Conservation (phyloP, 306 rosid genomes). For the Arachis stenosperma region DNA sequence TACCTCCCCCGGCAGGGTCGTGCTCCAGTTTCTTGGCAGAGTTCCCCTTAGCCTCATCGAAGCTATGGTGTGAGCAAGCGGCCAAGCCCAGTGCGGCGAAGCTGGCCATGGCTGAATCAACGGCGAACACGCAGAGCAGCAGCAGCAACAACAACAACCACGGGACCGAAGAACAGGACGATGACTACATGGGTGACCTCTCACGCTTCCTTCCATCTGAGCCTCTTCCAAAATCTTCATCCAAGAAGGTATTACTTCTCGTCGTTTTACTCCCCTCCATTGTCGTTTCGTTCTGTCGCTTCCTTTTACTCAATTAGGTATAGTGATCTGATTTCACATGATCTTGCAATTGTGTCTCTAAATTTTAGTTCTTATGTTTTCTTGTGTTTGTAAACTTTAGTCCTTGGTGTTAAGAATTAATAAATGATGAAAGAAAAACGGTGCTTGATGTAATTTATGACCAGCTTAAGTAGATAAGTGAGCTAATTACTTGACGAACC, state of each 20-base stretch:
- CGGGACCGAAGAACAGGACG: slow-evolving; percentile 53
- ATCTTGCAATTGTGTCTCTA: slow-evolving; percentile 2
- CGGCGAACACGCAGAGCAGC: slow-evolving; percentile 22
- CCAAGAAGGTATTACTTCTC: slow-evolving; percentile 48
- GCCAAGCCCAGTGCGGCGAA: not conserved
- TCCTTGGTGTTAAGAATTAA: not conserved
- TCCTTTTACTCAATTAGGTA: slow-evolving; percentile 5
- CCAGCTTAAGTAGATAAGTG: too few relatives aligned
- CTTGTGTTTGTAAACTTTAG: not conserved
- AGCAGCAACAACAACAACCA: not conserved
- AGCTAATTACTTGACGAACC: too few relatives aligned
- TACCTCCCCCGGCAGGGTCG: too few relatives aligned
- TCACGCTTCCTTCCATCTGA: slow-evolving; percentile 68
- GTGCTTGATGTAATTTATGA: not conserved
- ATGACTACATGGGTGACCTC: slow-evolving; percentile 83
- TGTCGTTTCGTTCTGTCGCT: slow-evolving; percentile 18
- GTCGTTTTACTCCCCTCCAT: slow-evolving; percentile 13
- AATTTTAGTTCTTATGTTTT: slow-evolving; percentile 2
- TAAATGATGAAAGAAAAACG: not conserved
- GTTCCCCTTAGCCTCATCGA: too few relatives aligned
- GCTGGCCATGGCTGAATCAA: slow-evolving; percentile 60
- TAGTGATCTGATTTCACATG: not conserved
- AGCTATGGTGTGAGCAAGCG: too few relatives aligned
- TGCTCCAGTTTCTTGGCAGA: too few relatives aligned
- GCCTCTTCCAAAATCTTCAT: slow-evolving; percentile 41